Percentiles rank a stretch among this genome's conserved stretches.
Conservation (phyloP, 306 rosid species). For the Dryas drummondii region DNA sequence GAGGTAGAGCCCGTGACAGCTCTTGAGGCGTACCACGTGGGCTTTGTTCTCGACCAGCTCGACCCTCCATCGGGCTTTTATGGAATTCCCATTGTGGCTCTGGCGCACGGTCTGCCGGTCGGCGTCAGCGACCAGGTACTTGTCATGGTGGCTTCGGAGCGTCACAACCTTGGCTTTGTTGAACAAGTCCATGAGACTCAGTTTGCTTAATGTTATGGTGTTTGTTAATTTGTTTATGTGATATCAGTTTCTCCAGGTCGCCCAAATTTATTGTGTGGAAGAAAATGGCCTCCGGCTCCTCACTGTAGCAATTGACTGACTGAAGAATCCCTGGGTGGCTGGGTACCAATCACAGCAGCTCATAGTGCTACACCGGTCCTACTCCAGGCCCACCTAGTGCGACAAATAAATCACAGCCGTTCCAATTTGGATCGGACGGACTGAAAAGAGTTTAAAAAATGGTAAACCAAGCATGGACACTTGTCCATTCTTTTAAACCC, state of each 20-base stretch:
- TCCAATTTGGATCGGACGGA: too few relatives aligned
- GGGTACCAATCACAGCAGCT: background rate
- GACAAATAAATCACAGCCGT: too few relatives aligned
- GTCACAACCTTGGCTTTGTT: slow-evolving; percentile 45
- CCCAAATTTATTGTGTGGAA: too few relatives aligned
- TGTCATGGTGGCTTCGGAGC: slow-evolving; percentile 70
- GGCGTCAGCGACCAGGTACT: slow-evolving; percentile 61
- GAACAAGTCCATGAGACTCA: slow-evolving; percentile 54
- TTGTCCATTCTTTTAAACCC: too few relatives aligned
- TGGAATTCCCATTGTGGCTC: slow-evolving; percentile 44
- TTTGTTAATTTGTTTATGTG: too few relatives aligned
- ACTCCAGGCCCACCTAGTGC: too few relatives aligned
- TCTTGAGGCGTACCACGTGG: slow-evolving; percentile 46
- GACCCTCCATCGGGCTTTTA: slow-evolving; percentile 58
- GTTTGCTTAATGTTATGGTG: too few relatives aligned
- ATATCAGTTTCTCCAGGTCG: slow-evolving; percentile 3
- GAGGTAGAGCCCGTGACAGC: slow-evolving; percentile 61
- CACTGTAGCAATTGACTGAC: too few relatives aligned
- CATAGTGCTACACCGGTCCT: background rate
- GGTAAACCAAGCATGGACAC: too few relatives aligned
- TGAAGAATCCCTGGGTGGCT: background rate
- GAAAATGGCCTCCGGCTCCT: too few relatives aligned
- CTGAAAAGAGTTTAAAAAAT: too few relatives aligned
- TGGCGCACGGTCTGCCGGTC: slow-evolving; percentile 51
- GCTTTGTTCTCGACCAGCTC: slow-evolving; percentile 41